Conservation (phyloP, 2,329 filamentous ascomycete genomes). For the Metarhizium brunneum region DNA sequence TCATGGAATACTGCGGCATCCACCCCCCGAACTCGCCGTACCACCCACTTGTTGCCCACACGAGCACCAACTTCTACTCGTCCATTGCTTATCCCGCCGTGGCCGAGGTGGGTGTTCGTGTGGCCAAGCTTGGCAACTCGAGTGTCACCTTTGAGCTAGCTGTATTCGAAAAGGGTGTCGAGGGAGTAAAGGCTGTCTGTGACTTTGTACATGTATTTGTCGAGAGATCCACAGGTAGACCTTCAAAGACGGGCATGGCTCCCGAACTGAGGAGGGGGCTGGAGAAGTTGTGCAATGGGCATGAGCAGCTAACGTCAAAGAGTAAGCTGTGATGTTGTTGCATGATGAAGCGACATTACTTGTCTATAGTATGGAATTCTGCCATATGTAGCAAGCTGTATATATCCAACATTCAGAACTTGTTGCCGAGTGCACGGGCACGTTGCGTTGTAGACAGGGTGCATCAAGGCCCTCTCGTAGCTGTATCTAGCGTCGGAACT, state of each 20-base stretch:
- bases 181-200: constrained; percentile 72
- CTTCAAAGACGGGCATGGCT: constrained; percentile 57
- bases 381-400: too few species aligned
- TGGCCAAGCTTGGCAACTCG: constrained; percentile 74
- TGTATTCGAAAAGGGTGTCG: constrained; percentile 67
- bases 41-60: constrained; percentile 77
- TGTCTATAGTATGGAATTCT: neutral
- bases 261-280: constrained; percentile 48
- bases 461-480: too few species aligned
- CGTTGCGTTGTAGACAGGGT: too few species aligned
- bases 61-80: constrained; percentile 77
- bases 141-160: constrained; percentile 88
- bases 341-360: neutral
- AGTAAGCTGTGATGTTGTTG: constrained; percentile 1
- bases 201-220: constrained; percentile 86
- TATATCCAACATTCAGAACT: too few species aligned
- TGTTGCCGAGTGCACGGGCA: too few species aligned
- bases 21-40: constrained; percentile 60
- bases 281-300: constrained; percentile 9
- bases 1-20: constrained; percentile 69
- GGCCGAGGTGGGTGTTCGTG: constrained; percentile 71
- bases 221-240: constrained; percentile 60
- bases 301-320: neutral
- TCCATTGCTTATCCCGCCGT: constrained; percentile 74
- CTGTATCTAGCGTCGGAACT: too few species aligned